Conservation (phyloP, 2,329 filamentous ascomycete species). For the Metarhizium sp. region DNA sequence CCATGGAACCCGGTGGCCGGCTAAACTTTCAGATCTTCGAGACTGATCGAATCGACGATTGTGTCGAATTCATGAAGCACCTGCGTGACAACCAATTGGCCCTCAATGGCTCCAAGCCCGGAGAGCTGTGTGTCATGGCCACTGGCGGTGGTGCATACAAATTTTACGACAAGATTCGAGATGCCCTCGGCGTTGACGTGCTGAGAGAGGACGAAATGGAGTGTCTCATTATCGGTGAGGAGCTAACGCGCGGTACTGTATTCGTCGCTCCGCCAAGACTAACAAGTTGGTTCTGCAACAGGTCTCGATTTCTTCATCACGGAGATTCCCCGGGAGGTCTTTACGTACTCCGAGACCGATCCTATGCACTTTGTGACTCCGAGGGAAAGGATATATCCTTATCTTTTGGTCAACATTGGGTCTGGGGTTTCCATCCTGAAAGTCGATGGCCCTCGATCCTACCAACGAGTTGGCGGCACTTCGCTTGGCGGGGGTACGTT, state of each 20-base stretch:
- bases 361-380: slow-evolving; percentile 84
- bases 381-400: slow-evolving; percentile 79
- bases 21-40: slow-evolving; percentile 96
- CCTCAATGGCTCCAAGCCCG: slow-evolving; percentile 61
- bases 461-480: slow-evolving; percentile 86
- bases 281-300: slow-evolving; percentile 20
- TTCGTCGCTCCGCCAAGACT: neutral
- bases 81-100: slow-evolving; percentile 74
- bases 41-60: slow-evolving; percentile 87
- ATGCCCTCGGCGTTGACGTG: slow-evolving; percentile 78
- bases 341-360: slow-evolving; percentile 85
- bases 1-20: slow-evolving; percentile 72
- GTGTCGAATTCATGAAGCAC: slow-evolving; percentile 82
- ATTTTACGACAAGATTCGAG: slow-evolving; percentile 84
- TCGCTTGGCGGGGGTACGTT: slow-evolving; percentile 94
- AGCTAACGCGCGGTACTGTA: neutral
- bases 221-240: slow-evolving; percentile 81
- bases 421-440: slow-evolving; percentile 97
- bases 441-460: slow-evolving; percentile 80
- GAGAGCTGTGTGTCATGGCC: slow-evolving; percentile 83
- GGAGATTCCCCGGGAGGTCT: slow-evolving; percentile 93
- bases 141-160: slow-evolving; percentile 95
- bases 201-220: slow-evolving; percentile 97
- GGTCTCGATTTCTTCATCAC: slow-evolving; percentile 98
- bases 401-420: slow-evolving; percentile 95